A percentile compares a stretch with the other conserved stretches of the same genome.
phyloP scores from a whole-genome alignment of 257 asterid species.

The Gentiana dahurica region DNA sequence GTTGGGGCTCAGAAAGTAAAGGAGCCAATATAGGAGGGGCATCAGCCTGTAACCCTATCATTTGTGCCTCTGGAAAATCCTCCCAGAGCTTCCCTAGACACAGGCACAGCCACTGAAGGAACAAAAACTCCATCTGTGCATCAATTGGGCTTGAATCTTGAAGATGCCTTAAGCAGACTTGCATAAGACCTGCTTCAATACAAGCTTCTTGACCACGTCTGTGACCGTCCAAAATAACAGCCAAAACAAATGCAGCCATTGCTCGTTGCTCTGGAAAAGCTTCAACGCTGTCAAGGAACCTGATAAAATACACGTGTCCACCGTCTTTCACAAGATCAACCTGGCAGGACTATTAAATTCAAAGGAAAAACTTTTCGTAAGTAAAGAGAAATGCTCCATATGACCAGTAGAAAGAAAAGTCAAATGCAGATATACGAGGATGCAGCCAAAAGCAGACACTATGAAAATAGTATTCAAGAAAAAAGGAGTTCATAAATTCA shows the following conservation, averaged over 20 bases:
- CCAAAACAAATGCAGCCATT: slow-evolving; percentile 99
- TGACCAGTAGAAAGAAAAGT: not conserved
- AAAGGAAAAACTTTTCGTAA: slow-evolving; percentile 4
- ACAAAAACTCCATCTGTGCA: slow-evolving; percentile 79
- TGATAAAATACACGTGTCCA: slow-evolving; percentile 83
- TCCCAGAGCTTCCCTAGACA: slow-evolving; percentile 98
- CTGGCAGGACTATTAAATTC: slow-evolving; percentile 76
- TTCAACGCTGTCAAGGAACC: slow-evolving; percentile 87
- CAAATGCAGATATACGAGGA: not conserved
- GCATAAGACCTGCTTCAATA: slow-evolving; percentile 67
- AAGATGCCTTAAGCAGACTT: slow-evolving; percentile 79
- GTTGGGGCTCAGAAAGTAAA: slow-evolving; percentile 89
- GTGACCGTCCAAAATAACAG: slow-evolving; percentile 95
- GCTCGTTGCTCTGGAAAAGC: slow-evolving; percentile 99
- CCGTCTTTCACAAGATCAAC: slow-evolving; percentile 98
- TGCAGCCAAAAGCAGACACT: not conserved
- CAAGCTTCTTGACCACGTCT: slow-evolving; percentile 94
- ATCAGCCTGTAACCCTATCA: slow-evolving; percentile 71
- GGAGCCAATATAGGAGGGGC: slow-evolving; percentile 80
- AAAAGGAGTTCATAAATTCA: slow-evolving; percentile 9
- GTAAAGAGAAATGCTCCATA: not conserved
- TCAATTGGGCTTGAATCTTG: slow-evolving; percentile 68
- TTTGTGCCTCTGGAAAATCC: slow-evolving; percentile 84
- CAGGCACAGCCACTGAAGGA: slow-evolving; percentile 97
- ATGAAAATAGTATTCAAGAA: no score